Evolutionary conservation across 495 filamentous ascomycete species (phyloP).

Genomic region (Astrothelium macrocarpum): DNA sequence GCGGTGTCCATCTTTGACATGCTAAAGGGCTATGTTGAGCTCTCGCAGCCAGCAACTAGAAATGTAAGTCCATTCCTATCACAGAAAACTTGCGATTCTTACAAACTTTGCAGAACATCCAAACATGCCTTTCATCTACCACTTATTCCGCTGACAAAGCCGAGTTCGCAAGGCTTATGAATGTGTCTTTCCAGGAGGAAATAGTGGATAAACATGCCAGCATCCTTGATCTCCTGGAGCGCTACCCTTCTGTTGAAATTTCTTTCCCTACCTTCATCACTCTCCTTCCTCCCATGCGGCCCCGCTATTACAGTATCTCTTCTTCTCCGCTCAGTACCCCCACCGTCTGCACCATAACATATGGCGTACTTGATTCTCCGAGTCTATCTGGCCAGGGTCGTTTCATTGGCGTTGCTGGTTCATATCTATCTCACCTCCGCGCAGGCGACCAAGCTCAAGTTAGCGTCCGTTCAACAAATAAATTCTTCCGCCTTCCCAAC

Average conservation of each 20-base stretch:
- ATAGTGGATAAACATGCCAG: slow-evolving; percentile 50
- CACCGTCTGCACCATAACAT: slow-evolving; percentile 52
- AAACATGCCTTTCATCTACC: neutral
- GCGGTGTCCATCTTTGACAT: slow-evolving; percentile 49
- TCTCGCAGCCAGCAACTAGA: slow-evolving; percentile 58
- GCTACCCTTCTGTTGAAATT: slow-evolving; percentile 44
- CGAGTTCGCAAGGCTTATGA: neutral
- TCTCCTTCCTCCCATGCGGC: slow-evolving; percentile 64
- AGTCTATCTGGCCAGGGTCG: slow-evolving; percentile 40
- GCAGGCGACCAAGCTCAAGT: slow-evolving; percentile 53
- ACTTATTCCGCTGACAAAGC: neutral
- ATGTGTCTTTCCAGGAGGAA: slow-evolving; percentile 38
- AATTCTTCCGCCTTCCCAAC: slow-evolving; percentile 23
- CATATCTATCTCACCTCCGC: slow-evolving; percentile 35
- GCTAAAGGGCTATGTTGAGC: slow-evolving; percentile 61
- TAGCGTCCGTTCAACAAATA: slow-evolving; percentile 44
- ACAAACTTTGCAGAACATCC: neutral
- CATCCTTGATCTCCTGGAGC: slow-evolving; percentile 54
- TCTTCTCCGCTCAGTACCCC: slow-evolving; percentile 57
- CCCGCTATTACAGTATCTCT: slow-evolving; percentile 71
- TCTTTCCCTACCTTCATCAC: slow-evolving; percentile 54
- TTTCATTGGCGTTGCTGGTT: slow-evolving; percentile 22
- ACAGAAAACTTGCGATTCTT: neutral
- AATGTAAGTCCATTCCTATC: slow-evolving; percentile 26
- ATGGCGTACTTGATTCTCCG: slow-evolving; percentile 50